Conservation (phyloP, 2,329 filamentous ascomycete genomes). For the Diaporthe ilicicola region DNA sequence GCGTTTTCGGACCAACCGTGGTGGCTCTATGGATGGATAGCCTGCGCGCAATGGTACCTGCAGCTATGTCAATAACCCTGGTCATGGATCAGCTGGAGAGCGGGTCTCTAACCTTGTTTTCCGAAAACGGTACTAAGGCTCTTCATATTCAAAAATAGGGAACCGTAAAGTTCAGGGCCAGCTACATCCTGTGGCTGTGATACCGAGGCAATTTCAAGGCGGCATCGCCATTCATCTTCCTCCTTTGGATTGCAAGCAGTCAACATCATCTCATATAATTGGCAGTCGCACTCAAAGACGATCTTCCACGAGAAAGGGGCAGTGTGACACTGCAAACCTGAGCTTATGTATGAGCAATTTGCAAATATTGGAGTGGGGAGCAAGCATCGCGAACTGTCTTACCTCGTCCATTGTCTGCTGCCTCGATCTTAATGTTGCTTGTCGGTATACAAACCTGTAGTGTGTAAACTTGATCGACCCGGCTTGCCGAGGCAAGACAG, state of each 20-base stretch:
- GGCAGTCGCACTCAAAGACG: constrained; percentile 79
- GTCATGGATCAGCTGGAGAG: not conserved
- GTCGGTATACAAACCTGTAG: constrained; percentile 79
- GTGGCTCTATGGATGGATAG: constrained; percentile 83
- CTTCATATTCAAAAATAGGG: constrained; percentile 75
- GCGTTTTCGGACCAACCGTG: constrained; percentile 74
- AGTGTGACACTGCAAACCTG: constrained; percentile 87
- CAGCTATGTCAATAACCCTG: constrained; percentile 25
- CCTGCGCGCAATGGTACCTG: constrained; percentile 69
- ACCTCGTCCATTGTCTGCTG: constrained; percentile 80
- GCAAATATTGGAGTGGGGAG: too few relatives aligned
- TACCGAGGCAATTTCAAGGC: constrained; percentile 60
- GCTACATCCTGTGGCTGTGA: constrained; percentile 49
- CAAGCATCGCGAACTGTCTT: constrained; percentile 40
- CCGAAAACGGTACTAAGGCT: constrained; percentile 80
- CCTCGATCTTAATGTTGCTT: constrained; percentile 71
- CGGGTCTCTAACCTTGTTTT: constrained; percentile 63
- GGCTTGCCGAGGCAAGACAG: constrained; percentile 75
- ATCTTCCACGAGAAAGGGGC: constrained; percentile 93
- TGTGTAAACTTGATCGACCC: constrained; percentile 72
- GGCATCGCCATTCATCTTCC: constrained; percentile 79
- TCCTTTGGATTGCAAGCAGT: constrained; percentile 86
- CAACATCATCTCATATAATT: constrained; percentile 84
- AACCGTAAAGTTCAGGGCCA: constrained; percentile 60
- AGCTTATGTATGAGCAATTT: not conserved